Evolutionary conservation across 495 filamentous ascomycete genomes (phyloP), one percentile per base, ranked within the genome.

Genomic region (Aspergillus leporis): DNA sequence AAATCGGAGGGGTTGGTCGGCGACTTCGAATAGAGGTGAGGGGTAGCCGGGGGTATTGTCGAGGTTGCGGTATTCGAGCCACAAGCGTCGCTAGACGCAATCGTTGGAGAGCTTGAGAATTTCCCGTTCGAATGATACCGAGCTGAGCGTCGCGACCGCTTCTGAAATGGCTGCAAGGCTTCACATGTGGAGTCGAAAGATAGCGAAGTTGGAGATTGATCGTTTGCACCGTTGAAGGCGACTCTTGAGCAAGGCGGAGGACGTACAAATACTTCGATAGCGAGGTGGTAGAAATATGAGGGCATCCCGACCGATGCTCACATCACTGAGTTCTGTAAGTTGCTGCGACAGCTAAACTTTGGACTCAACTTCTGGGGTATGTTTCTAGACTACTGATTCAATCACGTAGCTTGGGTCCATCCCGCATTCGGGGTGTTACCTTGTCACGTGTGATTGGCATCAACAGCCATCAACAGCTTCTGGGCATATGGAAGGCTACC

Each of bases 201-300:
- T 41, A 72, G 56, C 5, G 63, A 66, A 2, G 62, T 62, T 18
- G 59, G 54, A 25, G 63, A 59, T 28, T 51, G 52, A 19, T 56
- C 36, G 6, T 58, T 53, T 21, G 54, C 45, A 21, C 41, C 56
- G 14, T 56, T 36, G 8, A 65, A 62, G 36, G 64, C 56, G 19
- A 51, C 45, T 56, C 40, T 43, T 22, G 61, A 51, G 59, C 75
- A 70, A 16, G 81, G 74, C 54, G 79, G 73, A 59, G 83, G 71
- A 72, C 88, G 88, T 53, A 60, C 55, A 41, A 75, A 66, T 14
- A 97, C 79, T 80, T 98, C 93, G 67, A 98, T 84, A 64, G 87
- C 86, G 30, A 98, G 71, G 67, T 98, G 93, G 66, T 93, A 98
- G 74, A 92, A 93, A 74, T 94, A 97, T 34, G 89, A 86, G 76